These are phyloP conservation scores for Hippophae gyantsensis DNA, from an alignment of 306 rosid species.

Conservation along the genomic window DNA sequence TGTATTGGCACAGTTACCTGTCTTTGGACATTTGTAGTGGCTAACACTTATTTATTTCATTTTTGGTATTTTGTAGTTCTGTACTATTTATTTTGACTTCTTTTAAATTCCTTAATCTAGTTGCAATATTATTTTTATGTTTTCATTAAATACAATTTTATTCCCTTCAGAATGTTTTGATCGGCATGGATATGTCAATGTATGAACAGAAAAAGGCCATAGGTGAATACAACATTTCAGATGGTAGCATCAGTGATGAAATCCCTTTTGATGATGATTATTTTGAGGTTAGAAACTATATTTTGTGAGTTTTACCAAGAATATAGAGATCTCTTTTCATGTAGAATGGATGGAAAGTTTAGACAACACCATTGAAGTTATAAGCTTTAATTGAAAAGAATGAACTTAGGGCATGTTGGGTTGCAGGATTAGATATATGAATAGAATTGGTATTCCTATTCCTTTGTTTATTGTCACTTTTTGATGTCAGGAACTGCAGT, in stretches of 20 bases:
- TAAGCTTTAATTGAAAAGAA: background rate
- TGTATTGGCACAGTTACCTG: background rate
- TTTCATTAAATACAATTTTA: constrained; percentile 19
- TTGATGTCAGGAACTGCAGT: too few relatives aligned
- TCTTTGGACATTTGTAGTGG: background rate
- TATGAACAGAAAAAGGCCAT: constrained; percentile 45
- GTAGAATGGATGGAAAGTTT: background rate
- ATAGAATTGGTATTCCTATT: too few relatives aligned
- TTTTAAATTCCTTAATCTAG: constrained; percentile 6
- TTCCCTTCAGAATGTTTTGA: constrained; percentile 58
- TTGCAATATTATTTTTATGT: constrained; percentile 2
- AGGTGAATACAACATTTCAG: constrained; percentile 32
- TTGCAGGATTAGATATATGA: background rate
- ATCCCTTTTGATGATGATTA: constrained; percentile 50
- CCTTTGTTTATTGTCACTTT: too few relatives aligned
- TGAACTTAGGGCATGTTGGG: background rate
- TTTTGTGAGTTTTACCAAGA: constrained; percentile 9
- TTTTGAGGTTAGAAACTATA: constrained; percentile 46
- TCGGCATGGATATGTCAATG: constrained; percentile 74
- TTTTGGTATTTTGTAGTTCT: background rate
- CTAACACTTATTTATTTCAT: background rate
- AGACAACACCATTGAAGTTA: background rate
- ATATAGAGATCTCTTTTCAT: background rate
- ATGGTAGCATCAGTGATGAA: constrained; percentile 33
- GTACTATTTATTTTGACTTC: background rate